A percentile compares a stretch with the other conserved stretches of the same genome.
Evolutionary conservation across 202 grass and related monocot genomes (phyloP).

Genomic region (Zizania palustris): DNA sequence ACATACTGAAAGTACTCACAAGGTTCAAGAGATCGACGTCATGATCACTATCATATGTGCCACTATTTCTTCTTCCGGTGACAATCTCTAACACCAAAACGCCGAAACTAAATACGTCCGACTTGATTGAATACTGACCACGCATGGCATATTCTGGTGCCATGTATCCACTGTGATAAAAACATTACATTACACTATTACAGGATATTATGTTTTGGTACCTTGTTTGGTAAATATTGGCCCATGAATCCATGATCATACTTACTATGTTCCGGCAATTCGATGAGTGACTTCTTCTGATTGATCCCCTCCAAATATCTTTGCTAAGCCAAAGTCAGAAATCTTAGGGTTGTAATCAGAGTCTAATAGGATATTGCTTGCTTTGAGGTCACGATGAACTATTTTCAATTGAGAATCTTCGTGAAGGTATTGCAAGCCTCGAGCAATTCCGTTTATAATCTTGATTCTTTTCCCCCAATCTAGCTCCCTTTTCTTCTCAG

Average conservation of each 20-base stretch:
- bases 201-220: not conserved
- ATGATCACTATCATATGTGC: slow-evolving; percentile 27
- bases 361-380: slow-evolving; percentile 64
- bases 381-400: slow-evolving; percentile 74
- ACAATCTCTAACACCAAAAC: slow-evolving; percentile 58
- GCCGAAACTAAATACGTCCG: slow-evolving; percentile 54
- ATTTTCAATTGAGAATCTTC: slow-evolving; percentile 69
- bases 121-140: slow-evolving; percentile 51
- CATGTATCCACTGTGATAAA: slow-evolving; percentile 50
- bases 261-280: slow-evolving; percentile 71
- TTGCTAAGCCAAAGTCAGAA: slow-evolving; percentile 59
- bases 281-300: slow-evolving; percentile 33
- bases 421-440: slow-evolving; percentile 68
- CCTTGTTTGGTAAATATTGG: not conserved
- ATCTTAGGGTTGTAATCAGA: slow-evolving; percentile 59
- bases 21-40: slow-evolving; percentile 48
- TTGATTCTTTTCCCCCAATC: slow-evolving; percentile 49
- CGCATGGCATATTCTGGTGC: slow-evolving; percentile 55
- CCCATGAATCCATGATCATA: not conserved
- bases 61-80: slow-evolving; percentile 50
- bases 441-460: slow-evolving; percentile 54
- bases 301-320: slow-evolving; percentile 48
- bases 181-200: not conserved
- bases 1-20: slow-evolving; percentile 36
- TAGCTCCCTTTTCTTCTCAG: slow-evolving; percentile 26